Percentiles rank a stretch among this genome's conserved stretches.
phyloP scores from a whole-genome alignment of 2,329 filamentous ascomycete genomes.

The Curvularia verruculosa region DNA sequence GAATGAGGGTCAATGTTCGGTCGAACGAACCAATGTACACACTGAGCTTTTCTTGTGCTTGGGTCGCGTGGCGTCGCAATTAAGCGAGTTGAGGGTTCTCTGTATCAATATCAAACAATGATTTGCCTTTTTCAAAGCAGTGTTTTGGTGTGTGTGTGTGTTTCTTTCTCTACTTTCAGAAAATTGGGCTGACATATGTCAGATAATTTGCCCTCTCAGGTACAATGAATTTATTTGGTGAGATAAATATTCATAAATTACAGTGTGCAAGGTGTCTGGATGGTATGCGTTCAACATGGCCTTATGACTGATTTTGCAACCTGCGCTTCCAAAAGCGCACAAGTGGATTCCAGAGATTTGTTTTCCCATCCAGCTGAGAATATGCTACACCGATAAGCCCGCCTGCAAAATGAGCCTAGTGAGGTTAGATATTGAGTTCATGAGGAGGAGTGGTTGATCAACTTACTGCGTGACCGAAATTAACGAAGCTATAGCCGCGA shows the following conservation, averaged over 20 bases:
- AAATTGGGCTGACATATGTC: not conserved
- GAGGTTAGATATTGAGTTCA: constrained; percentile 13
- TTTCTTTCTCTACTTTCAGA: not conserved
- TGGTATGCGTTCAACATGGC: not conserved
- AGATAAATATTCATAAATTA: not conserved
- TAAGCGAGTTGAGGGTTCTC: not conserved
- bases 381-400: constrained; percentile 40
- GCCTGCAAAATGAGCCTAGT: constrained; percentile 44
- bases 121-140: not conserved
- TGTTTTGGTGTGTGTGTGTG: not conserved
- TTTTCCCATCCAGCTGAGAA: constrained; percentile 43
- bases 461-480: constrained; percentile 46
- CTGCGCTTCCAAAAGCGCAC: constrained; percentile 37
- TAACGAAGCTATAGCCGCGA: constrained; percentile 35
- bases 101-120: not conserved
- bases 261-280: not conserved
- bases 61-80: not conserved
- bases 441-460: constrained; percentile 1
- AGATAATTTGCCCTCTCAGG: not conserved
- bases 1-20: no score
- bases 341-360: constrained; percentile 43
- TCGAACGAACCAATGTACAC: not conserved
- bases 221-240: not conserved
- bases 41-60: not conserved
- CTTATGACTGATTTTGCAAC: constrained; percentile 20